phyloP scores from a whole-genome alignment of 2,329 filamentous ascomycete species.

The Aspergillus sp. region DNA sequence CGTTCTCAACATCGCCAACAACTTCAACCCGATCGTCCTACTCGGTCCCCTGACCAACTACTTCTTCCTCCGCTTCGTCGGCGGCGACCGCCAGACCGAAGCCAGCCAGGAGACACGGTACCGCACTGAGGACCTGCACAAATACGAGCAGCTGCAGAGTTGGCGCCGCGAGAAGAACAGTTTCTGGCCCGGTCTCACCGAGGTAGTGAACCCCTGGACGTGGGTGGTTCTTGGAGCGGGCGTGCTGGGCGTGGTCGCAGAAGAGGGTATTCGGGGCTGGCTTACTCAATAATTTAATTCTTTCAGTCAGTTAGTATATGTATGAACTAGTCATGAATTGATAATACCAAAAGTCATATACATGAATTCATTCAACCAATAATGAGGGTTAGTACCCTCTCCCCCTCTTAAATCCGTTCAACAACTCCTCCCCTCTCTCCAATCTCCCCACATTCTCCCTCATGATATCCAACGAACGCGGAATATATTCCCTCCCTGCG shows the following conservation, averaged over 20 bases:
- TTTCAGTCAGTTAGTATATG: no score
- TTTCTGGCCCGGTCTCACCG: conserved; percentile 58
- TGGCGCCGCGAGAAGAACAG: conserved; percentile 60
- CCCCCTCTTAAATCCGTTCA: conserved; percentile 63
- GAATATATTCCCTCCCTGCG: conserved; percentile 55
- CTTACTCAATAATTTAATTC: neutral
- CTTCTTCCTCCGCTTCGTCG: conserved; percentile 57
- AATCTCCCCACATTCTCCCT: conserved; percentile 57
- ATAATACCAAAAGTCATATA: neutral
- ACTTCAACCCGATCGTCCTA: conserved; percentile 57
- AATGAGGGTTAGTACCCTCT: conserved; percentile 58
- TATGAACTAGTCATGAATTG: no score
- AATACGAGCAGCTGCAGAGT: conserved; percentile 55
- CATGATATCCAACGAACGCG: conserved; percentile 60
- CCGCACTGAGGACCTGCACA: conserved; percentile 51
- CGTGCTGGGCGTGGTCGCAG: conserved; percentile 51
- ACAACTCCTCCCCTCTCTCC: conserved; percentile 55
- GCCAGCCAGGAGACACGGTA: conserved; percentile 56
- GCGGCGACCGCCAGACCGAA: conserved; percentile 60
- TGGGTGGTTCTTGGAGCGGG: conserved; percentile 56
- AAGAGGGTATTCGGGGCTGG: conserved; percentile 35
- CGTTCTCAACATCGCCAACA: conserved; percentile 56
- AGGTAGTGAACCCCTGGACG: conserved; percentile 58
- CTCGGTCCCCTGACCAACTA: conserved; percentile 62
- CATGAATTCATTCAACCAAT: neutral